Conservation (phyloP, 1,284 basidiomycete genomes). For the Cystobasidium slooffiae region DNA sequence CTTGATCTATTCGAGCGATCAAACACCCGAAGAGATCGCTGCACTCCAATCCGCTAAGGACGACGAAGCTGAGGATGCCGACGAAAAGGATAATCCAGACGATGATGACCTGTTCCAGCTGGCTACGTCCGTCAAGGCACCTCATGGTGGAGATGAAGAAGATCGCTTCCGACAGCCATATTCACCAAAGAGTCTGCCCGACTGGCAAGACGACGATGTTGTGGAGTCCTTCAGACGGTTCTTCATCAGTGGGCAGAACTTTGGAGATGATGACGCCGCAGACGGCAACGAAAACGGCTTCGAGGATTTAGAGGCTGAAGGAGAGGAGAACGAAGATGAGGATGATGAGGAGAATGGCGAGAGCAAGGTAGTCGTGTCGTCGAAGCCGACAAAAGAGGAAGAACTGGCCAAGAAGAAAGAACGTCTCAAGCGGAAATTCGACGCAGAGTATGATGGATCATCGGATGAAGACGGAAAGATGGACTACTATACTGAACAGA, state of each 20-base stretch:
- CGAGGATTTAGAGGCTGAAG: constrained; percentile 61
- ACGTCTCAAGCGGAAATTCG: constrained; percentile 89
- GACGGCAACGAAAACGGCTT: constrained; percentile 61
- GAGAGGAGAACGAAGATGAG: constrained; percentile 60
- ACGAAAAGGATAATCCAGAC: constrained; percentile 44
- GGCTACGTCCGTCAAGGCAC: constrained; percentile 46
- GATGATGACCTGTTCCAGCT: constrained; percentile 53
- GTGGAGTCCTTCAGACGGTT: constrained; percentile 83
- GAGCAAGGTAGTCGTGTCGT: constrained; percentile 39
- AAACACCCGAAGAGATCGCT: constrained; percentile 74
- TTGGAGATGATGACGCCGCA: constrained; percentile 44
- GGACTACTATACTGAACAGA: constrained; percentile 89
- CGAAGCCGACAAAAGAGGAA: constrained; percentile 53
- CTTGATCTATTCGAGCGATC: constrained; percentile 76
- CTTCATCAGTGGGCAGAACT: constrained; percentile 80
- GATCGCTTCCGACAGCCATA: constrained; percentile 66
- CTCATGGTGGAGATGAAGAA: constrained; percentile 55
- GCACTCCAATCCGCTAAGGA: constrained; percentile 59
- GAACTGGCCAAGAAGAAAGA: constrained; percentile 85
- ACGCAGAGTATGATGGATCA: constrained; percentile 94
- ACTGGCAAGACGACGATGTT: constrained; percentile 82
- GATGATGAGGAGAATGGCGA: constrained; percentile 56
- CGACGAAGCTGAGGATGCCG: constrained; percentile 55
- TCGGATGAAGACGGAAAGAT: constrained; percentile 66
- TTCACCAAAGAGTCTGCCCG: constrained; percentile 63